Conservation (phyloP, 257 asterid genomes). For the Solanum clarkiae region DNA sequence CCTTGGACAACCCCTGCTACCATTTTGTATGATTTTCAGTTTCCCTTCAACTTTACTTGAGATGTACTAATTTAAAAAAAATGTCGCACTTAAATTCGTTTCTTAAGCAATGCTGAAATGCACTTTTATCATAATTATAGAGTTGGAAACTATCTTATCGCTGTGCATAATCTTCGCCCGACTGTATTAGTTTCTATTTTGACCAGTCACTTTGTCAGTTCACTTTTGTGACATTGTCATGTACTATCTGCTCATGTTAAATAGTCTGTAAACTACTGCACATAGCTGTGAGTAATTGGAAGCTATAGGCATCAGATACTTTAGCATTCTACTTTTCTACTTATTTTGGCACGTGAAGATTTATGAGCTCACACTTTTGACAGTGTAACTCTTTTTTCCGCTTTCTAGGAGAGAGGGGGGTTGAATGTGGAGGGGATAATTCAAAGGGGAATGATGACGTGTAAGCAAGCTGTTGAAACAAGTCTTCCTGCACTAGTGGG, state of each 20-base stretch:
- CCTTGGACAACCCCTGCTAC: background rate
- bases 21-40: background rate
- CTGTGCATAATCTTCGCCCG: too few relatives aligned
- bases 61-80: background rate
- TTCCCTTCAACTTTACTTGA: background rate
- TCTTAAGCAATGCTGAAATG: background rate
- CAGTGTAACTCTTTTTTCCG: too few relatives aligned
- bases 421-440: too few relatives aligned
- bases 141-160: background rate
- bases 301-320: too few relatives aligned
- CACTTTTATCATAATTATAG: background rate
- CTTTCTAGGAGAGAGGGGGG: too few relatives aligned
- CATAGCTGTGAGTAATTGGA: background rate
- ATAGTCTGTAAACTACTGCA: background rate
- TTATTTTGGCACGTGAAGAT: too few relatives aligned
- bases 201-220: background rate
- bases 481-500: too few relatives aligned
- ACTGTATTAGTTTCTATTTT: too few relatives aligned
- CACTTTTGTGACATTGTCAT: background rate
- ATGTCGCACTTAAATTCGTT: background rate
- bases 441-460: too few relatives aligned
- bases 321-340: too few relatives aligned
- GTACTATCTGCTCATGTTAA: background rate
- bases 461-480: too few relatives aligned
- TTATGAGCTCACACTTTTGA: too few relatives aligned